phyloP scores from a whole-genome alignment of 2,329 filamentous ascomycete species.

The Fusarium keratoplasticum region DNA sequence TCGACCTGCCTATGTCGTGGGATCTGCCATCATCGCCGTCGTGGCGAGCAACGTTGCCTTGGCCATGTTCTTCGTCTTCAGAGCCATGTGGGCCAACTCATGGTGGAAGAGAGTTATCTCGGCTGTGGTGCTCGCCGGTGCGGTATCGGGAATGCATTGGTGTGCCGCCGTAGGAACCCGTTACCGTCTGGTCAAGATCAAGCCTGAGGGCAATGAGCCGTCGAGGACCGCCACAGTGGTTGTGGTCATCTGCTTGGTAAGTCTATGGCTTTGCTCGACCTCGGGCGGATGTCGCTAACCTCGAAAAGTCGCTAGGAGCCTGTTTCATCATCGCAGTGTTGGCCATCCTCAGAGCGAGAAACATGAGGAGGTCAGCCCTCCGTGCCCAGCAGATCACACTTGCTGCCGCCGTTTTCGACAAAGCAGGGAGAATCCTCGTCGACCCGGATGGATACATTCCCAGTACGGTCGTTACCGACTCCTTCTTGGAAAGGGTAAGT shows the following conservation, averaged over 20 bases:
- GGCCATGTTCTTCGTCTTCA: conserved; percentile 81
- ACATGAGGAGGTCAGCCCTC: conserved; percentile 64
- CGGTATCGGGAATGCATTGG: conserved; percentile 91
- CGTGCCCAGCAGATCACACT: conserved; percentile 71
- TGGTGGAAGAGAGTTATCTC: conserved; percentile 81
- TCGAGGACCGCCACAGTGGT: conserved; percentile 76
- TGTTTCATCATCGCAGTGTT: conserved; percentile 69
- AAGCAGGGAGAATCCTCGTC: conserved; percentile 74
- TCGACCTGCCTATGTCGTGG: conserved; percentile 68
- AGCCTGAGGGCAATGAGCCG: conserved; percentile 51
- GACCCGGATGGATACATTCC: conserved; percentile 77
- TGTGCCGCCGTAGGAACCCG: conserved; percentile 77
- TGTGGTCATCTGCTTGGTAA: conserved; percentile 77
- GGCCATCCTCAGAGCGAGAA: conserved; percentile 64
- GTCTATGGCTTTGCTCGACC: conserved; percentile 38
- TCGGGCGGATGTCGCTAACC: conserved; percentile 1
- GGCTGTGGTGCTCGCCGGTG: conserved; percentile 75
- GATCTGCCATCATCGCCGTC: conserved; percentile 78
- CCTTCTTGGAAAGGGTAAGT: conserved; percentile 73
- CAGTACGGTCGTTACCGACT: conserved; percentile 81
- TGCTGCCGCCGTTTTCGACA: conserved; percentile 75
- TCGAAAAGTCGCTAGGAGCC: conserved; percentile 66
- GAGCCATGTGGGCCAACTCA: conserved; percentile 79
- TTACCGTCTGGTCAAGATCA: conserved; percentile 68
- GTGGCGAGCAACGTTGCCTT: conserved; percentile 77